Evolutionary conservation across 495 filamentous ascomycete species (phyloP), one percentile per base, ranked within the genome.

Genomic region (Penicillium manginii): DNA sequence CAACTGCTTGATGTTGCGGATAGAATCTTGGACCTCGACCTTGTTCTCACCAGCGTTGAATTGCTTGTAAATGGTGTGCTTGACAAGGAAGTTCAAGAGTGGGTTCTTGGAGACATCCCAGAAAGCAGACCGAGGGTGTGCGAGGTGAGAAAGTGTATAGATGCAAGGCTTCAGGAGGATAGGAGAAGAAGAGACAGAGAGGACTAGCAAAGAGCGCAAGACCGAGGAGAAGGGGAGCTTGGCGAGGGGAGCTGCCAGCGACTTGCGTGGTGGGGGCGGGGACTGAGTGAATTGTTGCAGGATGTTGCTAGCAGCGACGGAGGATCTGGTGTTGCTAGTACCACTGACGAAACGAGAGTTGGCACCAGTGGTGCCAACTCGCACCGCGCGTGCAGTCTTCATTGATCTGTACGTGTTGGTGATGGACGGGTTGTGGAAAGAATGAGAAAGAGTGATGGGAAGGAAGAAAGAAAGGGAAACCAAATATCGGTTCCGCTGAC

Each of bases 101-200:
- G 78, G 78, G 61, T 81, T 81, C 47, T 73, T 76, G 57, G 76
- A 71, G 8, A 79, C 75, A 58, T 79, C 76, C 50, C 77, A 67
- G 21, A 81, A 23, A 1, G 84, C 76, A 17, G 72, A 84, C 43
- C 82, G 84, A 18, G 88, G 87, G 62, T 91, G 77, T 12, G 91
- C 89, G 61, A 96, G 79, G n/a, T 77, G 66, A 4, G 83, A 84
- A 59, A 96, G 87, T 17, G 88, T 73, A 45, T 80, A 79, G 29
- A 93, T 83, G 42, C 86, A 92, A 29, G 88, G 86, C 31, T 79
- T 78, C 22, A 97, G 81, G 6, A 96, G 82, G 18, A 88, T 57
- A 0, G 86, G 82, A 1, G 91, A 93, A 9, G 90, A 91, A 0
- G 93, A 96, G 54, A 97, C 80, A 19, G 85, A 85, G 14, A 90